These are phyloP conservation scores for Cyclotella atomus DNA, from an alignment of 108 stramenopile species.

Conservation along the genomic window DNA sequence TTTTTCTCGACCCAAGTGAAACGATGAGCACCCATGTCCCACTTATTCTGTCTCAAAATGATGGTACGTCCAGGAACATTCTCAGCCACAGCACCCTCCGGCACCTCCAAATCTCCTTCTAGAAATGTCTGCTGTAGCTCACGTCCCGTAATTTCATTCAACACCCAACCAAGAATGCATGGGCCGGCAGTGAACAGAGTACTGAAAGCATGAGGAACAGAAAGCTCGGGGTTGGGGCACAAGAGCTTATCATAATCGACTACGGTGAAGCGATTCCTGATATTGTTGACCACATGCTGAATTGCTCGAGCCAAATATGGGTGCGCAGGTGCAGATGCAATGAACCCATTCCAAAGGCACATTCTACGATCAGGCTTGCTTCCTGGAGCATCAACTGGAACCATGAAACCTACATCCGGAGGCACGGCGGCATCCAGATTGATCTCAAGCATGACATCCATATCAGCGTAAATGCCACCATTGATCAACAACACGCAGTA, in stretches of 20 bases:
- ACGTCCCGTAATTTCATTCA: slow-evolving; percentile 60
- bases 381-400: slow-evolving; percentile 62
- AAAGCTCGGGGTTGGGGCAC: slow-evolving; percentile 55
- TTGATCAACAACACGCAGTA: slow-evolving; percentile 72
- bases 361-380: slow-evolving; percentile 45
- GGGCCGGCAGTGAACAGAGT: slow-evolving; percentile 68
- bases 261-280: slow-evolving; percentile 70
- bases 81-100: not conserved
- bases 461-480: slow-evolving; percentile 72
- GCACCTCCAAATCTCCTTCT: slow-evolving; percentile 49
- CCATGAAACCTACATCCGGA: slow-evolving; percentile 66
- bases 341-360: slow-evolving; percentile 73
- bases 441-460: slow-evolving; percentile 69
- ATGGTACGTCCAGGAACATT: slow-evolving; percentile 63
- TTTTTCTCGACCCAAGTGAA: slow-evolving; percentile 65
- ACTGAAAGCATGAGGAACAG: slow-evolving; percentile 54
- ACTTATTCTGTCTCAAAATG: slow-evolving; percentile 63
- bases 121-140: slow-evolving; percentile 54
- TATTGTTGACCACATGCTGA: slow-evolving; percentile 69
- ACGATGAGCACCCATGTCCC: slow-evolving; percentile 71
- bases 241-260: slow-evolving; percentile 72
- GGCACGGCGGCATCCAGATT: slow-evolving; percentile 62
- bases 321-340: slow-evolving; percentile 69
- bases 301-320: slow-evolving; percentile 57
- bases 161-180: slow-evolving; percentile 58